A percentile compares a stretch with the other conserved stretches of the same genome.
Evolutionary conservation across 2,329 filamentous ascomycete genomes (phyloP).

Genomic region (Penicillium paneum): DNA sequence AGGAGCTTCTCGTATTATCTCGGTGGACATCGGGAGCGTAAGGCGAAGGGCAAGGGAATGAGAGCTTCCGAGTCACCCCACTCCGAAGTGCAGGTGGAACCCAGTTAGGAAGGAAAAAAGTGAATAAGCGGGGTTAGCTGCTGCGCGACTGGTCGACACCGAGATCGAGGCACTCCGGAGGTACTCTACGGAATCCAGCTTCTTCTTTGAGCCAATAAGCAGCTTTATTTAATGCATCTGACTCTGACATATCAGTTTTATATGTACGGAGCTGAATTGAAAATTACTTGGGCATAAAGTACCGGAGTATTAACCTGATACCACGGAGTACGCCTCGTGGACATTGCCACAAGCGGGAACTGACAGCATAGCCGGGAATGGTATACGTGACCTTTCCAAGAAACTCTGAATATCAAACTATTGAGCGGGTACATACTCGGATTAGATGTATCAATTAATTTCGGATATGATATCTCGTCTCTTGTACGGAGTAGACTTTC

Average conservation of each 20-base stretch:
- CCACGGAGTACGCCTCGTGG: background rate
- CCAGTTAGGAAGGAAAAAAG: background rate
- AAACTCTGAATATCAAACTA: background rate
- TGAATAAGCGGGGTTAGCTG: constrained; percentile 13
- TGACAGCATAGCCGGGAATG: background rate
- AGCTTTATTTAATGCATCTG: background rate
- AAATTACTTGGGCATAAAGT: too few relatives aligned
- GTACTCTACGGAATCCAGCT: background rate
- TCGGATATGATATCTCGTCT: background rate
- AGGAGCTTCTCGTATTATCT: constrained; percentile 5
- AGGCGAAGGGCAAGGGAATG: constrained; percentile 10
- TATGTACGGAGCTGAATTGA: background rate
- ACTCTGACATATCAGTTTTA: background rate
- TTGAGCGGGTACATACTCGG: background rate
- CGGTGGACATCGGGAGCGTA: constrained; percentile 15
- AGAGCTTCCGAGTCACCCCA: constrained; percentile 24
- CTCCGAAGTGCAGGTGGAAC: constrained; percentile 7
- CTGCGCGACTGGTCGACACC: constrained; percentile 8
- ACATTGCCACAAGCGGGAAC: background rate
- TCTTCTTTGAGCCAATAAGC: background rate
- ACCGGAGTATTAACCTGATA: background rate
- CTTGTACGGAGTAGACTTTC: background rate
- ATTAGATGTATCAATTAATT: background rate
- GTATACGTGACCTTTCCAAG: background rate
- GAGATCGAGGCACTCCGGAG: constrained; percentile 2